Evolutionary conservation across 345 rosid genomes (phyloP), one percentile per base, ranked within the genome.

Genomic region (Pelargonium nanum): DNA sequence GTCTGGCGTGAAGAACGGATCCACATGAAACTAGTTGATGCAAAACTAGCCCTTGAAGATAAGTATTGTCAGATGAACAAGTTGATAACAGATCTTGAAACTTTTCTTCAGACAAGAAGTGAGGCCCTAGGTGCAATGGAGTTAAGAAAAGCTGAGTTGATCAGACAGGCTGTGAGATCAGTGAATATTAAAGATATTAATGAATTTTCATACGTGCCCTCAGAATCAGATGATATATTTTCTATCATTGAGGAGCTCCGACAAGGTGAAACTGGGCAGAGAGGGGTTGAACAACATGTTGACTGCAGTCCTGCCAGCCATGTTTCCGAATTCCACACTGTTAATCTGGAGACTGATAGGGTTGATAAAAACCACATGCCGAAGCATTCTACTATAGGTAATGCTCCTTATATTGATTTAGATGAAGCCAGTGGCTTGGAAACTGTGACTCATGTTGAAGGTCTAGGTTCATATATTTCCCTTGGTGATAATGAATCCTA

Each of bases 1-100:
- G 93, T 90, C 19, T 90, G 97, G 97, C 93, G 95, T 45, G 97
- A 90, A 79, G 95, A 90, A 70, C 92, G 95, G 55, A 93, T 88
- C 40, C 90, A 87, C 69, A 87, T 87, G 97, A 90, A 90, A 82
- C 85, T 90, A 64, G 72, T 85, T 24, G 95, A 87, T 70, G 93
- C 95, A 19, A 87, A 85, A 73, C 81, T 78, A 65, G 83, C 81
- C 16, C 74, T 83, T 61, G 85, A 80, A 62, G 68, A 63, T 56
- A 78, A 68, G 70, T 78, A 80, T 71, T 80, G 85, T 66, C 78
- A 70, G 67, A 83, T 83, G 88, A 78, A 79, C 74, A 76, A 68
- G 65, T 81, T 90, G 61, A 83, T 80, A 8, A 77, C 76, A 61
- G 77, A 83, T 45, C 70, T 89, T 64, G 89, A 85, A 75, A 69